Conservation (phyloP, 2,329 filamentous ascomycete species). For the Zelopaecilomyces penicillatus region DNA sequence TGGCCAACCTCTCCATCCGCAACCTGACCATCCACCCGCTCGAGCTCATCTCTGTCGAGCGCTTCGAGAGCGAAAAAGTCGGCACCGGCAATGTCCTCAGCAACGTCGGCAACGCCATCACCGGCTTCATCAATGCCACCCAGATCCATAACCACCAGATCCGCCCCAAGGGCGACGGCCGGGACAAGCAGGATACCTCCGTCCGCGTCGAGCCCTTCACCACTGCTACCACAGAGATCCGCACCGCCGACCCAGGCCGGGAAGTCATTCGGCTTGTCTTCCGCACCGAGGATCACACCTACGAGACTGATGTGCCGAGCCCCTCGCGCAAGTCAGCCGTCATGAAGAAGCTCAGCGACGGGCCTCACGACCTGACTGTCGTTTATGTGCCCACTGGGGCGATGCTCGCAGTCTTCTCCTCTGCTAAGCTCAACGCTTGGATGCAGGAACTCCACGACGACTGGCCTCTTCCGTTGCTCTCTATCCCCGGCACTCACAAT, state of each 20-base stretch:
- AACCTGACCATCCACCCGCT: constrained; percentile 72
- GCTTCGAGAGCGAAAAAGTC: constrained; percentile 50
- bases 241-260: constrained; percentile 46
- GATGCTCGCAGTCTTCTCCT: constrained; percentile 60
- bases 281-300: constrained; percentile 45
- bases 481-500: constrained; percentile 94
- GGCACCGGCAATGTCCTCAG: constrained; percentile 33
- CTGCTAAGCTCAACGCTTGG: constrained; percentile 63
- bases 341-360: constrained; percentile 46
- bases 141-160: constrained; percentile 21
- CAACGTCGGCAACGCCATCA: constrained; percentile 36
- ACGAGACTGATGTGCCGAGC: constrained; percentile 66
- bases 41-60: constrained; percentile 64
- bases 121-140: constrained; percentile 36
- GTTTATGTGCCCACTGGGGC: constrained; percentile 53
- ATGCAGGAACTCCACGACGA: constrained; percentile 69
- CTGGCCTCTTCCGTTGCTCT: constrained; percentile 69
- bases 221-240: constrained; percentile 48
- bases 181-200: constrained; percentile 52
- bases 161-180: constrained; percentile 47
- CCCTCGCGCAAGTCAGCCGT: constrained; percentile 49
- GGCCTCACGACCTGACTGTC: constrained; percentile 52
- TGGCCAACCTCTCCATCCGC: constrained; percentile 61
- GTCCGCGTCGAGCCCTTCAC: constrained; percentile 62
- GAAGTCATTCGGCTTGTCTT: constrained; percentile 71